Conservation (phyloP, 1,139 yeast species). For the Magnusiomyces paraingens region DNA sequence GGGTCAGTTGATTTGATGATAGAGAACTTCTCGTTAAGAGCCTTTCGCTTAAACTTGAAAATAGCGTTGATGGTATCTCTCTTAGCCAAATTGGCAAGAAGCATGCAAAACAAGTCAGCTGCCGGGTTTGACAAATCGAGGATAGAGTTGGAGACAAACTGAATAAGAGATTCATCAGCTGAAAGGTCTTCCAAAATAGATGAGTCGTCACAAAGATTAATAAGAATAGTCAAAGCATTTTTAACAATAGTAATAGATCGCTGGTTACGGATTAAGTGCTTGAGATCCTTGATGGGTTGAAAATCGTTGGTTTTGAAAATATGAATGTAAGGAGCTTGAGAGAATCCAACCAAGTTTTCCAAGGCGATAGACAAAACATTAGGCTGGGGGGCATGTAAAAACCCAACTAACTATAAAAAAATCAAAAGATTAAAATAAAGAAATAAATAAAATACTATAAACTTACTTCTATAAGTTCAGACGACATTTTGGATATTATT, state of each 20-base stretch:
- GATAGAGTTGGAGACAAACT: constrained; percentile 48
- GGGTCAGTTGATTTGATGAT: background rate
- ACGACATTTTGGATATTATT: constrained; percentile 18
- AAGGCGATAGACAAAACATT: constrained; percentile 81
- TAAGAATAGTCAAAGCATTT: constrained; percentile 69
- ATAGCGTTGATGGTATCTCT: constrained; percentile 55
- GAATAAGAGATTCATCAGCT: constrained; percentile 55
- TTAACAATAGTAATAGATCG: constrained; percentile 17
- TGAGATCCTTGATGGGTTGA: constrained; percentile 70
- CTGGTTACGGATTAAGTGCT: constrained; percentile 39
- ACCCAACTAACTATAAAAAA: constrained; percentile 48
- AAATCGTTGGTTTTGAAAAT: constrained; percentile 67
- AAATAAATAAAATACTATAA: background rate
- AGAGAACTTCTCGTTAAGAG: constrained; percentile 8
- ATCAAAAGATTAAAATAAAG: background rate
- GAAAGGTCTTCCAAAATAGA: constrained; percentile 54
- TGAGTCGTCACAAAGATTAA: constrained; percentile 71
- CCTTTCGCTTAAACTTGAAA: constrained; percentile 40
- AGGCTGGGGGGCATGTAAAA: constrained; percentile 77
- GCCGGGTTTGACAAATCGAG: constrained; percentile 52
- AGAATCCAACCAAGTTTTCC: constrained; percentile 76
- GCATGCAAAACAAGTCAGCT: constrained; percentile 78
- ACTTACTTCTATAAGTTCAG: constrained; percentile 25
- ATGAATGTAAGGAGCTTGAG: constrained; percentile 59
- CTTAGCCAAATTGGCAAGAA: constrained; percentile 80